Evolutionary conservation across 2,329 filamentous ascomycete species (phyloP), one percentile per base, ranked within the genome.

Genomic region (Colletotrichum abscissum): DNA sequence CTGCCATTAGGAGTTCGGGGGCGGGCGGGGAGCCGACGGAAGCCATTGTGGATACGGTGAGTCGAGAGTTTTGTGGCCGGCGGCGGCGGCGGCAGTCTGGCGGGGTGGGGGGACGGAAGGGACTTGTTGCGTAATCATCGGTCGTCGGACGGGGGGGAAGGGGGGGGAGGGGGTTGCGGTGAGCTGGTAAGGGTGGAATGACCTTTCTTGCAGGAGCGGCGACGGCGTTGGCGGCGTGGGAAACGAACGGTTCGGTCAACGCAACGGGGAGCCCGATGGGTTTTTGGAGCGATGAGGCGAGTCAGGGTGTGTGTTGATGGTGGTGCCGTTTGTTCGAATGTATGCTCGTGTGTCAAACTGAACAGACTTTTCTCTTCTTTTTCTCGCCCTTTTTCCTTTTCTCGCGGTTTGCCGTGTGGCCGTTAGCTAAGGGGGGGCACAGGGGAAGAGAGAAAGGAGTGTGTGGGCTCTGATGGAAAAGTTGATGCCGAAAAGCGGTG

Each of bases 1-100:
- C 71, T 75, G 70, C 75, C 74, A 74, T 75, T 76, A 74, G 72
- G 75, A 75, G 73, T 73, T 75, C 64, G 73, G 74, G 68, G 67
- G 57, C 70, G 63, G 69, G 63, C 72, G 68, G 73, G 35, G 69
- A 75, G 66, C 74, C 73, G 74, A 75, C 73, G 73, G 74, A 75
- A 75, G 73, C 74, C 74, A 75, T 75, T 52, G 66, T 74, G 72
- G 70, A 54, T 7, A 70, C 67, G 33, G 62, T 16, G 38, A 1
- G 38, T 33, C 12, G 35, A 42, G 38, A 42, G 14, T n/a, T 65
- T 65, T n/a, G 30, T 56, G 30, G 62, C 49, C 62, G 62, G 63
- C 63, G 63, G 49, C 63, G 63, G 49, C 33, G 54, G 49, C 49
- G 49, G 62, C 19, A 46, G 65, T 46, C 24, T 38, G 24, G 26